phyloP scores from a whole-genome alignment of 2,329 filamentous ascomycete genomes.

The Alternaria gaisen region DNA sequence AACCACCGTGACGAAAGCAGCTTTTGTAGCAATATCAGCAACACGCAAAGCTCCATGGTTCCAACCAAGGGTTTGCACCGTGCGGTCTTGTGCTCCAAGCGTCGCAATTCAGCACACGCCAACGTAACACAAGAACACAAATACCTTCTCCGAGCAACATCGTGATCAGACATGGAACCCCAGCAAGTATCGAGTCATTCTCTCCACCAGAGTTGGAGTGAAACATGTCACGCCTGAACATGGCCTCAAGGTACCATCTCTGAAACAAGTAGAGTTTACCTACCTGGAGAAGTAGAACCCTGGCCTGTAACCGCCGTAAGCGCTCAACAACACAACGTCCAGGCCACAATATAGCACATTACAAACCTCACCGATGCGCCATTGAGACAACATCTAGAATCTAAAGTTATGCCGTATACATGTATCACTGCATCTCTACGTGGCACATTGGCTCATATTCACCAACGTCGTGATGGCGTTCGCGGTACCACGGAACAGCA shows the following conservation, averaged over 20 bases:
- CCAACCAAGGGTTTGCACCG: not conserved
- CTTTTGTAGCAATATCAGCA: not conserved
- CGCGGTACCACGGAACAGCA: not conserved
- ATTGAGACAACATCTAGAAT: no score
- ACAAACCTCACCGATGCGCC: not conserved
- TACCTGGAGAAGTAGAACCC: not conserved
- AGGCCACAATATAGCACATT: not conserved
- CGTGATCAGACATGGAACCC: not conserved
- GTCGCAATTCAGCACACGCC: not conserved
- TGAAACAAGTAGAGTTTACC: constrained; percentile 2
- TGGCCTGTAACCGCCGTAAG: constrained; percentile 3
- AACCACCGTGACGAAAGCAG: not conserved
- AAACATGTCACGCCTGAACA: constrained; percentile 7
- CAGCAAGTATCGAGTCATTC: not conserved
- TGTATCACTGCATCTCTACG: not conserved
- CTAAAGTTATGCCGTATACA: not conserved
- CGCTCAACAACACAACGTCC: not conserved
- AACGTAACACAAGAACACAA: not conserved
- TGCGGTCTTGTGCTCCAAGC: not conserved
- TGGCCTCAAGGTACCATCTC: not conserved
- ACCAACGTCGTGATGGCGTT: not conserved
- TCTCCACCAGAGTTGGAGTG: not conserved
- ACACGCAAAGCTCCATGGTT: not conserved
- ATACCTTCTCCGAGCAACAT: not conserved
- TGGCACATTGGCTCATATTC: not conserved